Base-by-base conservation (phyloP, 345 rosid genomes). In the Citrus cavaleriei region DNA sequence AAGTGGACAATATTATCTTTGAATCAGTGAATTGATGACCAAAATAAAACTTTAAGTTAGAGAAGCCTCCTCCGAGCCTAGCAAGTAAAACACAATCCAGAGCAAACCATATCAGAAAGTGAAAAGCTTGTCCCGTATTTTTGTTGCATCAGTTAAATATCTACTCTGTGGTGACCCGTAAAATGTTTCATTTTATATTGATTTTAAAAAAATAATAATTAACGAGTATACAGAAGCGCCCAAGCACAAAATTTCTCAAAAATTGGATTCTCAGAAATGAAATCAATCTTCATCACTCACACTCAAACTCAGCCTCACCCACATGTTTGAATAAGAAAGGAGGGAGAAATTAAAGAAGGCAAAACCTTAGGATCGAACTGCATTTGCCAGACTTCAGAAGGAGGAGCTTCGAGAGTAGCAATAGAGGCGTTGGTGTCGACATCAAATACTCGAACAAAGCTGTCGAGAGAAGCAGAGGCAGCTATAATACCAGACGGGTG, bases 371-470 rank as follows among this genome's bases (percentile, higher is more conserved):
- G 94, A 78, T 94, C 88, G 80, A 96, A 96, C 84, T 89, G 91
- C 99, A 96, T 88, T 78, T 96, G 97, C 98, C 98, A 94, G 70
- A 94, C 95, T 85, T 96, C 98, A 21, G 98, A 93, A 12, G 99
- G 98, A 13, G 98, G 98, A 78, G 97, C 98, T 80, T 96, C 98
- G 68, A 96, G 90, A 63, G 92, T 86, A 57, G 98, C 98, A 73
- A 96, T 93, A 49, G 91, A 89, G 54, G 94, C 92, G 83, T 93
- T 96, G 74, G 98, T 94, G 62, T 96, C 97, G 19, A 94, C 97
- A 83, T 96, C 98, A 78, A 96, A 96, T 57, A 96, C 97, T 28
- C 99, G 88, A 14, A 96, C 92, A 81, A 94, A 91, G 89, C 99
- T 91, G 80, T 96, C 99, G n/a, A 94, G 90, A 3, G 98, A 92